Conservation (phyloP, 2,329 filamentous ascomycete species). For the Colletotrichum cordylinicola region DNA sequence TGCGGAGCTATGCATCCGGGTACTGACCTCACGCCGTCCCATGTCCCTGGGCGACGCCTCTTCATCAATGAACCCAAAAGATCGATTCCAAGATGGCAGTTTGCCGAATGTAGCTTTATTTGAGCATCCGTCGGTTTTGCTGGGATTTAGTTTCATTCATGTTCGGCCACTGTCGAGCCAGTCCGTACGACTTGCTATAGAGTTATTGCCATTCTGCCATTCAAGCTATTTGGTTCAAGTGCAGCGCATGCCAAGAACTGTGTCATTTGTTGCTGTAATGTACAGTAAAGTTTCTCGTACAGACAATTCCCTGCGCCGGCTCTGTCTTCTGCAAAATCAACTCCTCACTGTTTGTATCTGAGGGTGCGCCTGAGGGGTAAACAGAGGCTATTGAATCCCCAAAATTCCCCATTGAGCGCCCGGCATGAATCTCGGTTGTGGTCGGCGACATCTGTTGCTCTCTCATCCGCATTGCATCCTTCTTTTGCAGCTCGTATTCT, state of each 20-base stretch:
- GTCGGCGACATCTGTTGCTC: background rate
- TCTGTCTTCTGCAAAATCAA: background rate
- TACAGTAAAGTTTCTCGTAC: background rate
- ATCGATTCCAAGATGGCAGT: too few relatives aligned
- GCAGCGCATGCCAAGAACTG: fast-evolving
- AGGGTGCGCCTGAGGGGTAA: background rate
- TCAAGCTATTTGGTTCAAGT: background rate
- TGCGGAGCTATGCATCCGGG: background rate
- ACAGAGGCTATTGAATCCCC: background rate
- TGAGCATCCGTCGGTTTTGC: background rate
- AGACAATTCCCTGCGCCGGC: background rate
- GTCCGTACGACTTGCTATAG: background rate
- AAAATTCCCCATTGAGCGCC: background rate
- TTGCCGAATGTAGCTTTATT: background rate
- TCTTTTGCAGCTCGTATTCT: background rate
- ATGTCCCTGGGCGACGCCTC: background rate
- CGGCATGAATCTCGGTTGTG: background rate
- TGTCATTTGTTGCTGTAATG: background rate
- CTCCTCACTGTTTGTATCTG: slow-evolving; percentile 4
- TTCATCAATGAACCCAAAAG: too few relatives aligned
- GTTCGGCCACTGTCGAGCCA: background rate
- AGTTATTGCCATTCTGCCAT: background rate
- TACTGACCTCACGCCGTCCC: background rate
- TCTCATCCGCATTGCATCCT: background rate
- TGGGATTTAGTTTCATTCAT: background rate